Conservation (phyloP, 2,329 filamentous ascomycete genomes). For the Tolypocladium tundrense region DNA sequence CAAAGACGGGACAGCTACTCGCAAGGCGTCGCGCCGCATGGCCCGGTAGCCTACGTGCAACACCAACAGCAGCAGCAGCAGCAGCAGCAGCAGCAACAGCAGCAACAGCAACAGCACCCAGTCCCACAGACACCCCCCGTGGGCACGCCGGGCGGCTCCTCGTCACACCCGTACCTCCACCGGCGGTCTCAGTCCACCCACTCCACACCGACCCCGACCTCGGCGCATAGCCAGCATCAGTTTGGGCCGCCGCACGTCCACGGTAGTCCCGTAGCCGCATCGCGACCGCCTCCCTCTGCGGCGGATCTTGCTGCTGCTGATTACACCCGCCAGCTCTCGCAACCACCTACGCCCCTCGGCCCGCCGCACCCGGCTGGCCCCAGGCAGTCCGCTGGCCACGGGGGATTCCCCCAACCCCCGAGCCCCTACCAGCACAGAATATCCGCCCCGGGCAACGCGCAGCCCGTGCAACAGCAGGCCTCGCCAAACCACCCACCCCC, state of each 20-base stretch:
- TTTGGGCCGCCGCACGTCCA: conserved; percentile 40
- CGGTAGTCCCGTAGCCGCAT: conserved; percentile 39
- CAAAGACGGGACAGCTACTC: conserved; percentile 36
- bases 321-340: conserved; percentile 38
- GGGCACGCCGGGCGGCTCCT: conserved; percentile 26
- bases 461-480: conserved; percentile 22
- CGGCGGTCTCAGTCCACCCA: conserved; percentile 48
- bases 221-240: conserved; percentile 47
- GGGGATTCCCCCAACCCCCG: conserved; percentile 36
- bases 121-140: conserved; percentile 41
- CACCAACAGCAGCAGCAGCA: conserved; percentile 15
- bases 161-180: conserved; percentile 27
- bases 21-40: conserved; percentile 22
- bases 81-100: conserved; percentile 26
- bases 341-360: conserved; percentile 43
- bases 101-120: conserved; percentile 15
- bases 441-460: conserved; percentile 15
- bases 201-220: conserved; percentile 51
- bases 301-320: conserved; percentile 25
- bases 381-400: conserved; percentile 30
- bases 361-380: conserved; percentile 33
- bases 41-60: conserved; percentile 30
- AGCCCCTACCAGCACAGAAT: conserved; percentile 51
- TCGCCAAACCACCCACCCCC: conserved; percentile 8
- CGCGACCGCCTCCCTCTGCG: conserved; percentile 33